These are phyloP conservation scores for Telopea speciosissima DNA, from an alignment of 177 flowering plant genomes.

Conservation along the genomic window DNA sequence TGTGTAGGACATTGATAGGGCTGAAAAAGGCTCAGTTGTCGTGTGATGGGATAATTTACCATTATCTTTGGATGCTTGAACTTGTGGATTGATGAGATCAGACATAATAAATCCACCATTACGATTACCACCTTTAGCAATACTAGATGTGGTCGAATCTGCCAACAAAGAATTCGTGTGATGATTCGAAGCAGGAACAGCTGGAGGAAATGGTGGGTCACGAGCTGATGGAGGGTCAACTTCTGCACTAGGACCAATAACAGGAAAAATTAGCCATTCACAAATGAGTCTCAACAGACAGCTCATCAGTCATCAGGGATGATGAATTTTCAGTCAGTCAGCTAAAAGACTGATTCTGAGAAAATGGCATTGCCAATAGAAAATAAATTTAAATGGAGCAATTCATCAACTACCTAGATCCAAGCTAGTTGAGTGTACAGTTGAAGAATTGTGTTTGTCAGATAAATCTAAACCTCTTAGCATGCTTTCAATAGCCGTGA, in stretches of 20 bases:
- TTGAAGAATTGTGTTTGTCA: slow-evolving; percentile 50
- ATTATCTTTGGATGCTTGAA: slow-evolving; percentile 74
- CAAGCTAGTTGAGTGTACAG: slow-evolving; percentile 70
- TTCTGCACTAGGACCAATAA: slow-evolving; percentile 92
- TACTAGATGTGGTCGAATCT: slow-evolving; percentile 44
- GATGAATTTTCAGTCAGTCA: background rate
- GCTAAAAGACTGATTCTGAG: background rate
- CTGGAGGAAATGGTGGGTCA: slow-evolving; percentile 90
- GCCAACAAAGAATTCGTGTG: slow-evolving; percentile 33
- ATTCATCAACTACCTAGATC: slow-evolving; percentile 74
- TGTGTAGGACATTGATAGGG: slow-evolving; percentile 42
- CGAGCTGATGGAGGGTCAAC: slow-evolving; percentile 99
- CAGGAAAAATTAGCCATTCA: slow-evolving; percentile 45
- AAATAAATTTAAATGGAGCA: background rate
- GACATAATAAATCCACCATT: slow-evolving; percentile 61
- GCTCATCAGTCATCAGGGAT: background rate
- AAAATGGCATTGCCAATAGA: background rate
- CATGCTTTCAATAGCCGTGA: slow-evolving; percentile 96
- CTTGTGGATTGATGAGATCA: slow-evolving; percentile 61
- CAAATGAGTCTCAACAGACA: slow-evolving; percentile 4
- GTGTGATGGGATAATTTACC: slow-evolving; percentile 40
- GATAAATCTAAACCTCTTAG: slow-evolving; percentile 75
- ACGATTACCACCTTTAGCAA: slow-evolving; percentile 44
- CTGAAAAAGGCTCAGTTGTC: slow-evolving; percentile 44
- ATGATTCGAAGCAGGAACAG: slow-evolving; percentile 71